Conservation (phyloP, 163 green algal genomes). For the Chlamydomonas reinhardtii region DNA sequence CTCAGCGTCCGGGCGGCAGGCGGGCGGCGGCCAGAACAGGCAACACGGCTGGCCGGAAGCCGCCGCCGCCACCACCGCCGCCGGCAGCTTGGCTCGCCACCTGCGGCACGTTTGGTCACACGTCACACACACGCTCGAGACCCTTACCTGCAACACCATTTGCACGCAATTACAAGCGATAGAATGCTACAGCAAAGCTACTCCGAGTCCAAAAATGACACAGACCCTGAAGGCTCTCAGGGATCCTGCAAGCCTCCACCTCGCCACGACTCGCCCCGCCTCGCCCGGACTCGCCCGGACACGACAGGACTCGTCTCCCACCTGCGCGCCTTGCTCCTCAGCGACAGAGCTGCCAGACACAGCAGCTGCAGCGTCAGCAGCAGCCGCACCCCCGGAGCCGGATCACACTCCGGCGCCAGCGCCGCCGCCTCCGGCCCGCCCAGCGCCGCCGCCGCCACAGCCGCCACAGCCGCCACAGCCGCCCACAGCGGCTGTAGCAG, state of each 20-base stretch:
- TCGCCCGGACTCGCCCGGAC: too few species aligned
- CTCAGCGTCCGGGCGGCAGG: not conserved
- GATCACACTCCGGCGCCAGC: not conserved
- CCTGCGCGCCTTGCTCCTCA: conserved; percentile 40
- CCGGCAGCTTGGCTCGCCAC: conserved; percentile 67
- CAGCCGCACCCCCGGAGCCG: conserved; percentile 33
- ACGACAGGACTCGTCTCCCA: too few species aligned
- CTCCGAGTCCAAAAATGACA: too few species aligned
- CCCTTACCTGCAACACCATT: too few species aligned
- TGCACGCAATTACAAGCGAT: too few species aligned
- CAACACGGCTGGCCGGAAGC: conserved; percentile 59
- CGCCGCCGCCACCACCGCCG: conserved; percentile 50
- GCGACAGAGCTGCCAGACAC: conserved; percentile 35
- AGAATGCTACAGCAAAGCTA: too few species aligned
- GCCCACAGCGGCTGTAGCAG: not conserved
- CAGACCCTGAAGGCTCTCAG: too few species aligned
- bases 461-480: not conserved
- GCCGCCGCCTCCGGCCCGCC: not conserved
- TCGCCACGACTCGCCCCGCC: not conserved
- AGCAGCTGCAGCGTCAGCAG: conserved; percentile 44
- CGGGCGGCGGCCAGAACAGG: conserved; percentile 71
- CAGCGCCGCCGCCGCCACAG: not conserved
- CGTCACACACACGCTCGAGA: too few species aligned
- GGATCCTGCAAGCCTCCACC: too few species aligned
- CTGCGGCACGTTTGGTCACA: too few species aligned